Base-by-base conservation (phyloP, 164 flowering plant genomes). In the Macadamia tetraphylla region DNA sequence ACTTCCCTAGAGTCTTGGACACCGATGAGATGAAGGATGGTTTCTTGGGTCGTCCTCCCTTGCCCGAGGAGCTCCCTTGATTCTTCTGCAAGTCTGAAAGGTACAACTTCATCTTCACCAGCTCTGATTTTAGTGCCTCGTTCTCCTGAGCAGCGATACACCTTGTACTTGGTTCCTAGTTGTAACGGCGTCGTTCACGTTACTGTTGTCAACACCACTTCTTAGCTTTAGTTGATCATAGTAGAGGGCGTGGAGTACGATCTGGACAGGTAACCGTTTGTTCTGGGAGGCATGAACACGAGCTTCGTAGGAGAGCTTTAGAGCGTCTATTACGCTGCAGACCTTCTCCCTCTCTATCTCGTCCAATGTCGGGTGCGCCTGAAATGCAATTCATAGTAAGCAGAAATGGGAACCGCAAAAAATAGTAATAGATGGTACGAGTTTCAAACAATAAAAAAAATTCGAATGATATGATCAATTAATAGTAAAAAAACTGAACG, bases 271-370 rank as follows among this genome's bases (percentile, higher is more conserved):
- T 12, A 93, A 68, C 1, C 98, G 77, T 78, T 94, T 94, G 84
- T 94, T 94, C 60, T 89, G 91, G 4, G 98, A 94, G 1, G 98
- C 97, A 31, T 91, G 98, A 1, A 91, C 77, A 29, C 98, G 77
- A 0, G 98, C 97, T 63, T 91, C 92, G 74, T 91, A 84, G 0
- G 98, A 91, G 2, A 93, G 89, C 68, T 86, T 93, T 23, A 88
- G 72, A 0, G 98, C 83, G 62, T 94, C 98, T 94, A 94, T 89
- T 49, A 83, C 86, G 55, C 96, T 91, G 81, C 98, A 93, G 1
- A 83, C 97, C 65, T 94, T 94, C 77, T 94, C 98, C 15, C 97
- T 61, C 70, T 94, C 98, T 9, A 94, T 94, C 78, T 93, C 98
- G 65, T 94, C 98, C 0, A 94, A 77, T 35, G 75, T 79, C 11